Evolutionary conservation across 495 filamentous ascomycete species (phyloP).

Genomic region (Penicillium canescens): DNA sequence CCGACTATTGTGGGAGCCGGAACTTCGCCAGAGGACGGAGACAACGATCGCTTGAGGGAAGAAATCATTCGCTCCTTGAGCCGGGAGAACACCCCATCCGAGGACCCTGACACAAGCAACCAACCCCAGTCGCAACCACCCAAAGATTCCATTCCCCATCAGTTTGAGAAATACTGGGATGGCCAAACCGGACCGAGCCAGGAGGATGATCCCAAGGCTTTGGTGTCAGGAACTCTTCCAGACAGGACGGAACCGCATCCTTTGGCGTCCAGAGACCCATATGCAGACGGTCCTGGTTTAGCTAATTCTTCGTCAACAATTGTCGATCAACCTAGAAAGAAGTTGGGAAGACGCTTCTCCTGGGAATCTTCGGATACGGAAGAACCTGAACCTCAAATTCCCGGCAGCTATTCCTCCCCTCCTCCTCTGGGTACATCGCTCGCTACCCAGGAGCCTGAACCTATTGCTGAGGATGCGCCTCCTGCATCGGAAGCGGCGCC

Average conservation of each 20-base stretch:
- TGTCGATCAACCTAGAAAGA: conserved; percentile 14
- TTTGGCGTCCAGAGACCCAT: conserved; percentile 19
- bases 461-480: conserved; percentile 8
- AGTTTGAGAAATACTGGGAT: conserved; percentile 64
- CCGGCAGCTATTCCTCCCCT: conserved; percentile 7
- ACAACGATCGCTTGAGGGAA: conserved; percentile 74
- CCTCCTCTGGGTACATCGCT: conserved; percentile 8
- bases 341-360: conserved; percentile 39
- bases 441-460: conserved; percentile 14
- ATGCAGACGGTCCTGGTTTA: conserved; percentile 9
- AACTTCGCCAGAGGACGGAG: conserved; percentile 58
- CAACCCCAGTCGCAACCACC: conserved; percentile 24
- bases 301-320: neutral
- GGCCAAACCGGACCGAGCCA: conserved; percentile 20
- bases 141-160: conserved; percentile 53
- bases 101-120: conserved; percentile 28
- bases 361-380: conserved; percentile 38
- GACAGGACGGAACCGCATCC: conserved; percentile 15
- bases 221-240: conserved; percentile 18
- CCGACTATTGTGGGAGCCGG: conserved; percentile 58
- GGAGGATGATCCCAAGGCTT: conserved; percentile 8
- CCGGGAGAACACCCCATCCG: conserved; percentile 41
- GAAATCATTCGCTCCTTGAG: conserved; percentile 82
- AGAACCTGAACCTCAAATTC: conserved; percentile 16
- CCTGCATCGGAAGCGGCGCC: conserved; percentile 15